Conservation (phyloP, 2,329 filamentous ascomycete species). For the Dactylellina leptospora region DNA sequence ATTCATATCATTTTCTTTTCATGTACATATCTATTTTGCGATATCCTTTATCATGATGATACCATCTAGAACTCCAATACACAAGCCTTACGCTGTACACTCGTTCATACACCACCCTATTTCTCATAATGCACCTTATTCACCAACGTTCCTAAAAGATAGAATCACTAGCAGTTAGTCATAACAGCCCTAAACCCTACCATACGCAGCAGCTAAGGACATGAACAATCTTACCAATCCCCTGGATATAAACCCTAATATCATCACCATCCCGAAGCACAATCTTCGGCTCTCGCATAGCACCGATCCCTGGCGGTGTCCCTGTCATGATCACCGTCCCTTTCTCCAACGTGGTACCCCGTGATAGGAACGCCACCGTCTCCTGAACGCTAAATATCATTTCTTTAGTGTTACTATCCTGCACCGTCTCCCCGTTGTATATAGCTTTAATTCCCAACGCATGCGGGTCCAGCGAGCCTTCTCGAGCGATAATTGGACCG, state of each 20-base stretch:
- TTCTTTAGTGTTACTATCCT: conserved; percentile 63
- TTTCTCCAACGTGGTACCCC: conserved; percentile 70
- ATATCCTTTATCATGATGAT: conserved; percentile 33
- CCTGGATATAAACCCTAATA: conserved; percentile 74
- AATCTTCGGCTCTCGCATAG: conserved; percentile 72
- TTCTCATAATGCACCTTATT: conserved; percentile 49
- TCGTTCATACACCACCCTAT: neutral
- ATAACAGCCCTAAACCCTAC: conserved; percentile 56
- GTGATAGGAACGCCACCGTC: conserved; percentile 69
- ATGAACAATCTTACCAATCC: conserved; percentile 66
- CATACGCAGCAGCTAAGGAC: conserved; percentile 59
- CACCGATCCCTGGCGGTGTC: conserved; percentile 75
- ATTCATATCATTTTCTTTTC: neutral
- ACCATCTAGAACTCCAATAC: conserved; percentile 27
- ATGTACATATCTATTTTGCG: conserved; percentile 6
- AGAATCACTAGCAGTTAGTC: neutral
- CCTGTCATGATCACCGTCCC: conserved; percentile 74
- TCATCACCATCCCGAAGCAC: conserved; percentile 77
- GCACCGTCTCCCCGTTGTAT: conserved; percentile 69
- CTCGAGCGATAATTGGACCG: conserved; percentile 74
- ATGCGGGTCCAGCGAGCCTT: conserved; percentile 68
- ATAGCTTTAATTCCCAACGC: conserved; percentile 64
- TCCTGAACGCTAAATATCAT: conserved; percentile 72
- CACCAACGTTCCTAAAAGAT: conserved; percentile 35
- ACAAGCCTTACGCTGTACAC: conserved; percentile 4